phyloP scores from a whole-genome alignment of 148 eudicot genomes.

The Rhododendron griersonianum region DNA sequence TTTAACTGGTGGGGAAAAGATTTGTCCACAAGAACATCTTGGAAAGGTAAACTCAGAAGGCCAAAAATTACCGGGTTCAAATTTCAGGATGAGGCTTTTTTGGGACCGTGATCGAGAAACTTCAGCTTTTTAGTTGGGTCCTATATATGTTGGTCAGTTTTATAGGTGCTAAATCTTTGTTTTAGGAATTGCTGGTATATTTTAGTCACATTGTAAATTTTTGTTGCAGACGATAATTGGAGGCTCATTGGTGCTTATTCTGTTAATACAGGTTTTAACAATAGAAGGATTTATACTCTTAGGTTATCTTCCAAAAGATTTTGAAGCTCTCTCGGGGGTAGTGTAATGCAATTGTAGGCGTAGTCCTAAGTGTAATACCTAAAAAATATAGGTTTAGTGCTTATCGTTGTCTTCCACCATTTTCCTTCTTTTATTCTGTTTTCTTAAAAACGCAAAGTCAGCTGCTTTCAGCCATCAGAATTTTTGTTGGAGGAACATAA shows the following conservation, averaged over 20 bases:
- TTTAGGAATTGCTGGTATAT: background rate
- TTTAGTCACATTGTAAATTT: background rate
- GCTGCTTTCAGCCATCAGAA: background rate
- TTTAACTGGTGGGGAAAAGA: background rate
- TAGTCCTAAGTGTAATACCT: background rate
- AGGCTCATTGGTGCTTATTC: background rate
- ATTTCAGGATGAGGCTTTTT: background rate
- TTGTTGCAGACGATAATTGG: background rate
- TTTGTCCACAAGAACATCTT: background rate
- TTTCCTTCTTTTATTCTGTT: background rate
- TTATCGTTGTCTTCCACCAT: background rate
- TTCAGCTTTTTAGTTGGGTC: background rate
- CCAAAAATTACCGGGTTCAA: background rate
- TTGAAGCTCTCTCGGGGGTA: background rate
- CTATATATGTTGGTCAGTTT: background rate
- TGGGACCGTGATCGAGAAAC: background rate
- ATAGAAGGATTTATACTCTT: background rate
- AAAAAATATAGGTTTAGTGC: background rate
- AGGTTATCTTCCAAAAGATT: background rate
- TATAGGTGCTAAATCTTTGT: background rate
- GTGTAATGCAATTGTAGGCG: background rate
- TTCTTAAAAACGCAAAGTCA: background rate
- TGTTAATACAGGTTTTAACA: background rate
- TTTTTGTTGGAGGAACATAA: background rate
- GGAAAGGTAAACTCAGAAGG: background rate